Base-by-base conservation (phyloP, 768 basidiomycete species). In the Leccinum boreale region DNA sequence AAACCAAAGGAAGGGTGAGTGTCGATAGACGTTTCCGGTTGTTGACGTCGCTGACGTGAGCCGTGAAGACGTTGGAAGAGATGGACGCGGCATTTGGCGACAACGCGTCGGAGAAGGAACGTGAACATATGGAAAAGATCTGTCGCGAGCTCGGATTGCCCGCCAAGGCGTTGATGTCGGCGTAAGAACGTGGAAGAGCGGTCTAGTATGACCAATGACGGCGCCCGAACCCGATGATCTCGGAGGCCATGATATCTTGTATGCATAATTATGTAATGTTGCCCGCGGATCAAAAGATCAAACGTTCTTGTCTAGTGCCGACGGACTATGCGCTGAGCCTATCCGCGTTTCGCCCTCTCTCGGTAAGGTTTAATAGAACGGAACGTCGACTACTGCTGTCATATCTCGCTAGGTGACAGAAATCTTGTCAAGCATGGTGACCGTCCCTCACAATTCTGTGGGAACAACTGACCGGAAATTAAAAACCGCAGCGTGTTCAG, bases 71-170 rank as follows among this genome's bases (percentile, higher is more conserved):
- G 1, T 51, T 72, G 51, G 71, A 72, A 54, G 71, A 74, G 39
- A 74, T 72, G 72, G 65, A 72, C 29, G 65, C 62, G 3, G 67
- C 65, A 15, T 72, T 72, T 59, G 72, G 70, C 8, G 72, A 72
- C 17, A 62, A 64, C 12, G 55, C 67, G 48, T 59, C 69, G 10
- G 70, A 68, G 1, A 59, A 61, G 50, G 68, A 69, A 52, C 67
- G 59, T 5, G 58, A 69, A 17, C 70, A 56, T 15, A 67, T 70
- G 72, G 60, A 58, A 23, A 44, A n/a, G 24, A 70, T 72, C 39
- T 69, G 65, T 51, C 64, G 61, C 15, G 59, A 70, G 19, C 63
- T 74, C 26, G 71, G 70, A 7, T 58, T 72, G 26, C 72, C 72
- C 14, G 19, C 39, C 14, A 63, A 56, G 19, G 70, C 68, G 5